These are phyloP conservation scores for Gyromitra esculenta DNA, from an alignment of 2,329 filamentous ascomycete genomes.

Conservation along the genomic window DNA sequence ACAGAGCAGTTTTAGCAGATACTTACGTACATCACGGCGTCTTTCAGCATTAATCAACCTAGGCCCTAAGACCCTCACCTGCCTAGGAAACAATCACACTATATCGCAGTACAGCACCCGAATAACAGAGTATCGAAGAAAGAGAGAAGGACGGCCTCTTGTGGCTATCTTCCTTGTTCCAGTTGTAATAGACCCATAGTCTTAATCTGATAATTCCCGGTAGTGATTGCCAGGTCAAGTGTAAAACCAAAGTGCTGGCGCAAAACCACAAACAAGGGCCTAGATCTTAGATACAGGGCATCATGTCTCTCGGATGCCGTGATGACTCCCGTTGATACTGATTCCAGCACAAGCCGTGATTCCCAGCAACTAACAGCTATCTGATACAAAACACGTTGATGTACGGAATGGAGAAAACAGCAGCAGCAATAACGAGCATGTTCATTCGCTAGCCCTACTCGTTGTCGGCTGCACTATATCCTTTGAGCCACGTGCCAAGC, in stretches of 20 bases:
- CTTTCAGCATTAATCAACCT: too few relatives aligned
- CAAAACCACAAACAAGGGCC: background rate
- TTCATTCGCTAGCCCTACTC: background rate
- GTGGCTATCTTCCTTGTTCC: background rate
- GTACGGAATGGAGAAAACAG: background rate
- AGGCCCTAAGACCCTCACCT: too few relatives aligned
- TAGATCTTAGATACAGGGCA: background rate
- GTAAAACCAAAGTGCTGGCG: background rate
- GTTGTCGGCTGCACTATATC: background rate
- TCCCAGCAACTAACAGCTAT: background rate
- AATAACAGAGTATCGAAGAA: too few relatives aligned
- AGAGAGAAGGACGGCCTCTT: too few relatives aligned
- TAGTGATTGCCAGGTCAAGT: background rate
- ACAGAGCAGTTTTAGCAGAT: too few relatives aligned
- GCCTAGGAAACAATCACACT: too few relatives aligned
- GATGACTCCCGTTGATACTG: background rate
- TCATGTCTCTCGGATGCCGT: background rate
- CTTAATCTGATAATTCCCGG: background rate
- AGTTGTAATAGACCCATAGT: background rate
- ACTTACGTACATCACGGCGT: too few relatives aligned
- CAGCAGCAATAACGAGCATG: background rate
- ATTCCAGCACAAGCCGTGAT: background rate
- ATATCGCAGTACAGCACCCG: too few relatives aligned
- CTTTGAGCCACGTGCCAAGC: conserved; percentile 22
- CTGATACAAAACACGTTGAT: background rate